Evolutionary conservation across 1,139 yeast species (phyloP).

Genomic region (Saccharomyces pastorianus): DNA sequence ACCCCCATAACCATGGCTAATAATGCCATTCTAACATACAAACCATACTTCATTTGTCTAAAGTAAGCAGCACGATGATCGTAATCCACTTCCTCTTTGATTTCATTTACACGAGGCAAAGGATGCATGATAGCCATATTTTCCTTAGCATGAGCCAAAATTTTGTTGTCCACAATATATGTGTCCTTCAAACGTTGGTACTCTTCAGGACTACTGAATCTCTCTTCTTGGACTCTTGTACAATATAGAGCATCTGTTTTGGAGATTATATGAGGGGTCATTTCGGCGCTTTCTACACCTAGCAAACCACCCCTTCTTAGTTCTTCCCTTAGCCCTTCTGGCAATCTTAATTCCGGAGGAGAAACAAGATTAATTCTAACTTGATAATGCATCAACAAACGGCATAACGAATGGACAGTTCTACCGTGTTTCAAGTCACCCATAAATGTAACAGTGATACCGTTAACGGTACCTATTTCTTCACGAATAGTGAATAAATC

Average conservation of each 20-base stretch:
- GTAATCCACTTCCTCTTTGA: conserved; percentile 95
- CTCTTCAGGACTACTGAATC: conserved; percentile 68
- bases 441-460: conserved; percentile 96
- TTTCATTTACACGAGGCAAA: conserved; percentile 92
- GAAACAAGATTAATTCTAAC: conserved; percentile 89
- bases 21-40: conserved; percentile 96
- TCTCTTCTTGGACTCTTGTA: conserved; percentile 96
- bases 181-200: conserved; percentile 86
- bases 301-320: conserved; percentile 60
- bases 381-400: conserved; percentile 83
- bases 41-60: conserved; percentile 98
- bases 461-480: conserved; percentile 96
- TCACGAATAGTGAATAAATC: conserved; percentile 97
- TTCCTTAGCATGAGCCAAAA: conserved; percentile 85
- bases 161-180: conserved; percentile 86
- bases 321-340: conserved; percentile 60
- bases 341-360: conserved; percentile 81
- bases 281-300: conserved; percentile 60
- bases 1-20: conserved; percentile 96
- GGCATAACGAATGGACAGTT: conserved; percentile 96
- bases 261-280: conserved; percentile 77
- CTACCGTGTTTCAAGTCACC: conserved; percentile 98
- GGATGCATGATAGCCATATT: conserved; percentile 99
- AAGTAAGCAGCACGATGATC: conserved; percentile 99
- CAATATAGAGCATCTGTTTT: conserved; percentile 93